These are phyloP conservation scores for Pulicaria dysenterica DNA, from an alignment of 129 eudicot species.

Conservation along the genomic window DNA sequence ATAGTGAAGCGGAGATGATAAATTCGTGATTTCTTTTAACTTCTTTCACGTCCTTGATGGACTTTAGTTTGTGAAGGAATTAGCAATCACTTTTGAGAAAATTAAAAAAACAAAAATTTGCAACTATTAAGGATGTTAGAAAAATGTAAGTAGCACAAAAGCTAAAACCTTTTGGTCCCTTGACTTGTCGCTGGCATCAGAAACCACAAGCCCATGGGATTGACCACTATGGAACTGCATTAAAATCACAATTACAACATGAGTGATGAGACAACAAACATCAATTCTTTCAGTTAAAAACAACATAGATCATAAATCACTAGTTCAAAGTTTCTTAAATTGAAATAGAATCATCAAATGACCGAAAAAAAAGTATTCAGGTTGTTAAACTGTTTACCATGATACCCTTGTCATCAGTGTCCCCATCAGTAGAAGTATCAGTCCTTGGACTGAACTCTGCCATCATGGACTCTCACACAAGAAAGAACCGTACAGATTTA, in stretches of 20 bases:
- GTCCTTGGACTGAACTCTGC: slow-evolving; percentile 68
- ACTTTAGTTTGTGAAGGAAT: neutral
- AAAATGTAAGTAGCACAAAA: slow-evolving; percentile 12
- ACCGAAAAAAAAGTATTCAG: neutral
- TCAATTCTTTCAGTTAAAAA: neutral
- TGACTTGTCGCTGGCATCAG: slow-evolving; percentile 83
- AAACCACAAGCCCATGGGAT: slow-evolving; percentile 51
- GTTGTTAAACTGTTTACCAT: slow-evolving; percentile 31
- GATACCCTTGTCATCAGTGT: slow-evolving; percentile 45
- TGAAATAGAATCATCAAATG: neutral
- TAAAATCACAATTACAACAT: slow-evolving; percentile 8
- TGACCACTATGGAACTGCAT: slow-evolving; percentile 58
- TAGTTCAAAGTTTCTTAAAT: neutral
- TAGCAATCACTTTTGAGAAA: neutral
- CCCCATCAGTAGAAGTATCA: slow-evolving; percentile 67
- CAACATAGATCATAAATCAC: slow-evolving; percentile 9
- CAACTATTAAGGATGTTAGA: neutral
- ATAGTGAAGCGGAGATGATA: neutral
- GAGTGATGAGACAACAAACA: neutral
- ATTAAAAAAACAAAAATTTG: neutral
- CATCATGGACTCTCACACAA: slow-evolving; percentile 45
- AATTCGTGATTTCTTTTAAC: slow-evolving; percentile 1
- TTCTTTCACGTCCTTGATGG: neutral
- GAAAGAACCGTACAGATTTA: neutral
- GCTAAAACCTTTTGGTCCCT: slow-evolving; percentile 80